Conservation (phyloP, 371 early-diverging fungal species). For the Saksenaea vasiformis region DNA sequence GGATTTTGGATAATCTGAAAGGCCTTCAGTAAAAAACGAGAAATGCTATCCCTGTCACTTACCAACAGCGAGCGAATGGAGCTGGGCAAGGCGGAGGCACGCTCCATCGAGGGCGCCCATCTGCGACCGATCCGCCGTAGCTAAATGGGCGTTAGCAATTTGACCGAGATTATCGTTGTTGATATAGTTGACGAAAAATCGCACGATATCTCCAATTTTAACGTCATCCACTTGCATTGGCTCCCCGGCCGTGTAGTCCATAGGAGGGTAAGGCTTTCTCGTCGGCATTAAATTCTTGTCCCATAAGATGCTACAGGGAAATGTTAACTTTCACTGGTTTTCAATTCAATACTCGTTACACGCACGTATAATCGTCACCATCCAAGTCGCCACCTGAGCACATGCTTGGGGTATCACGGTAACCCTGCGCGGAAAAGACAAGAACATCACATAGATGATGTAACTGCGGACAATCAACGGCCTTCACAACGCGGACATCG, state of each 20-base stretch:
- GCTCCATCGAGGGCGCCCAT: slow-evolving; percentile 52
- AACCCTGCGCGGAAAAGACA: slow-evolving; percentile 79
- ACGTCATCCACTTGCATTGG: slow-evolving; percentile 45
- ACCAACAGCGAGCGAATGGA: slow-evolving; percentile 62
- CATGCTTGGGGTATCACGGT: slow-evolving; percentile 75
- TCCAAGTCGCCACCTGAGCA: slow-evolving; percentile 87
- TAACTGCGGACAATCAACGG: slow-evolving; percentile 63
- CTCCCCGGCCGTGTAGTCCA: slow-evolving; percentile 58
- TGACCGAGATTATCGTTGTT: slow-evolving; percentile 72
- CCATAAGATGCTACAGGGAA: slow-evolving; percentile 60
- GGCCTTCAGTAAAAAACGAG: neutral
- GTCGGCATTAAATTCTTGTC: slow-evolving; percentile 63
- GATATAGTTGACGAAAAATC: slow-evolving; percentile 79
- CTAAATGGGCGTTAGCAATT: slow-evolving; percentile 80
- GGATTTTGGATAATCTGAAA: slow-evolving; percentile 46
- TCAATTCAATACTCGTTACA: slow-evolving; percentile 10
- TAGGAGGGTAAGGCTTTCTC: slow-evolving; percentile 45
- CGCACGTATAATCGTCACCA: slow-evolving; percentile 78
- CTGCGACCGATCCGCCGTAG: slow-evolving; percentile 58
- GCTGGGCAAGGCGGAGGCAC: slow-evolving; percentile 67
- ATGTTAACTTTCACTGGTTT: neutral
- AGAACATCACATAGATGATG: slow-evolving; percentile 69
- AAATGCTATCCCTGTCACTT: slow-evolving; percentile 6
- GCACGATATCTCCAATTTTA: slow-evolving; percentile 53
- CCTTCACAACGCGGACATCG: slow-evolving; percentile 71